Conservation (phyloP, 2,329 filamentous ascomycete genomes). For the Aspergillus tamarii region DNA sequence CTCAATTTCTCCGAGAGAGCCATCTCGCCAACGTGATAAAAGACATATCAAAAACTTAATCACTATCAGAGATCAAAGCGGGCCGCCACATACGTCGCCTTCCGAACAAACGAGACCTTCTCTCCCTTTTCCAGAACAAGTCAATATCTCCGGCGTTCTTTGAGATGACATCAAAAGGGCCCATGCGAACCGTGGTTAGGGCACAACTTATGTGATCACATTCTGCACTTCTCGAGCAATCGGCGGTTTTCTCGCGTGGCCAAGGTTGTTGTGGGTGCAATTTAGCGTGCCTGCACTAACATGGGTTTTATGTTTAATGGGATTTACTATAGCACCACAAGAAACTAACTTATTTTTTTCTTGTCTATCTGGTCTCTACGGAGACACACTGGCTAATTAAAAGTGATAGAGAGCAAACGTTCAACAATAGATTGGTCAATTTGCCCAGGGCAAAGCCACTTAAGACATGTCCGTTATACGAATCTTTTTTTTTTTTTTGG, state of each 20-base stretch:
- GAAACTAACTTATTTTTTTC: not conserved
- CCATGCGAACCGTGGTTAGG: not conserved
- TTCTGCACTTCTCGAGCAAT: not conserved
- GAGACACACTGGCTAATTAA: not conserved
- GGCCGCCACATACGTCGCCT: not conserved
- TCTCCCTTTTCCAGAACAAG: not conserved
- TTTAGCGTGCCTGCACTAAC: not conserved
- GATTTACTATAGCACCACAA: not conserved
- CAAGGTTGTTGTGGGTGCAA: not conserved
- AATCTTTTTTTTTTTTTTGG: too few species aligned
- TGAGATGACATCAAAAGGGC: constrained; percentile 1
- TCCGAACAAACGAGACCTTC: not conserved
- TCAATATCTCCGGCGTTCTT: not conserved
- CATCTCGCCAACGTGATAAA: not conserved
- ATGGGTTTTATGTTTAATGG: not conserved
- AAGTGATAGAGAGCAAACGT: not conserved
- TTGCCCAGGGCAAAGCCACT: not conserved
- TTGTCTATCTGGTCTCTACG: not conserved
- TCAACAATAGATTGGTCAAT: not conserved
- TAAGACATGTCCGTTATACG: not conserved
- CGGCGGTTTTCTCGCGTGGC: not conserved
- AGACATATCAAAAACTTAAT: not conserved
- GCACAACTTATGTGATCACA: not conserved
- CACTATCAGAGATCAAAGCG: not conserved
- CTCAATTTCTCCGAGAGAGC: not conserved